Evolutionary conservation across 208 protist species (phyloP).

Genomic region (Novymonas esmeraldas): DNA sequence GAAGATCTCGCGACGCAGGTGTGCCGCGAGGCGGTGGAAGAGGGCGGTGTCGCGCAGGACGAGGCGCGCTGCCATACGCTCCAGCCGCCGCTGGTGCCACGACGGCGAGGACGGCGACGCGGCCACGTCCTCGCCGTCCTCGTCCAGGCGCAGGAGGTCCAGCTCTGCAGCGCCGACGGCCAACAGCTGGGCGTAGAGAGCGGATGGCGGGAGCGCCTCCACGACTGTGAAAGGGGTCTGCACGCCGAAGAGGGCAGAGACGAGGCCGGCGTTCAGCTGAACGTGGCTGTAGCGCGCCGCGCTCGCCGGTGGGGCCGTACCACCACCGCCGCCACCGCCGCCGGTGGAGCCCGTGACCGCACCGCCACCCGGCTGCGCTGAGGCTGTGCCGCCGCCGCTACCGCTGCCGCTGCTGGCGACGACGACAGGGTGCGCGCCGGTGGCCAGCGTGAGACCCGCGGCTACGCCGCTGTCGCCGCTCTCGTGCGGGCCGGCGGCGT

Average conservation of each 20-base stretch:
- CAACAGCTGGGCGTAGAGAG: constrained; percentile 66
- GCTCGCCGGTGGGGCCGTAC: not conserved
- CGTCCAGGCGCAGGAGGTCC: constrained; percentile 18
- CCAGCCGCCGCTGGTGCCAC: constrained; percentile 32
- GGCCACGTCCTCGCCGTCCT: not conserved
- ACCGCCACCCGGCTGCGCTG: too few species aligned
- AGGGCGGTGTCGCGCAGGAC: constrained; percentile 14
- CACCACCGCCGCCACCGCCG: not conserved
- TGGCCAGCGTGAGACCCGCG: not conserved
- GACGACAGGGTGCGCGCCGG: not conserved
- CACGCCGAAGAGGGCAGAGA: constrained; percentile 66
- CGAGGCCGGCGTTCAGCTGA: constrained; percentile 43
- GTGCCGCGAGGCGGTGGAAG: constrained; percentile 30
- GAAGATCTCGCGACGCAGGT: constrained; percentile 30
- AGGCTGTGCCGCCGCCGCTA: not conserved
- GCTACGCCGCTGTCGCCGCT: constrained; percentile 3
- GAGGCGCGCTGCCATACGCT: constrained; percentile 15
- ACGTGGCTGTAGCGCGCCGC: constrained; percentile 33
- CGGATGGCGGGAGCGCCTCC: constrained; percentile 42
- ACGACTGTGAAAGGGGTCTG: constrained; percentile 73
- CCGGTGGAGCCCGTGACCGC: not conserved
- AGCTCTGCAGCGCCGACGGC: constrained; percentile 69
- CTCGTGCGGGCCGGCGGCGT: not conserved
- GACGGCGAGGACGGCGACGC: constrained; percentile 7
- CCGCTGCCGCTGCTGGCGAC: not conserved